Evolutionary conservation across 768 basidiomycete genomes (phyloP).

Genomic region (Pleurotus eryngii): DNA sequence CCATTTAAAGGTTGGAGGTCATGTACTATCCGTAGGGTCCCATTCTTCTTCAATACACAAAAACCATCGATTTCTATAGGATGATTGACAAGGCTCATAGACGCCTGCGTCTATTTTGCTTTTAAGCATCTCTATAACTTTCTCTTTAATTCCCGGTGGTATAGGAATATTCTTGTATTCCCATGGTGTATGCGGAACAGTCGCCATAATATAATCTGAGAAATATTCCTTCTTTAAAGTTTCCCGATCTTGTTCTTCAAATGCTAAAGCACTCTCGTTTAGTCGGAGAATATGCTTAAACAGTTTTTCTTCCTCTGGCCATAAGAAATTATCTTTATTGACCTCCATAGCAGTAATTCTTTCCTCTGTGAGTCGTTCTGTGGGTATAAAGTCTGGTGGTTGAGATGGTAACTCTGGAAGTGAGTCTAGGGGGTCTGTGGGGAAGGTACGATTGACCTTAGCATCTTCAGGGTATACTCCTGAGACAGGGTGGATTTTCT

Average conservation of each 20-base stretch:
- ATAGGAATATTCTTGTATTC: constrained; percentile 29
- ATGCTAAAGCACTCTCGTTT: constrained; percentile 22
- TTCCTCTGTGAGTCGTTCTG: constrained; percentile 3
- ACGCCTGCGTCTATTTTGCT: too few species aligned
- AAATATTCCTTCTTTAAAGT: constrained; percentile 18
- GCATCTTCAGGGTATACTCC: constrained; percentile 14
- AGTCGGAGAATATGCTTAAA: constrained; percentile 16
- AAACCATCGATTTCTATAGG: too few species aligned
- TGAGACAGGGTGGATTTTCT: constrained; percentile 20
- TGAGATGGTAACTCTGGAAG: constrained; percentile 15
- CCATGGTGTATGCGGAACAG: constrained; percentile 34
- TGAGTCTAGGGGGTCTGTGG: constrained; percentile 19
- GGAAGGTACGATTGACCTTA: constrained; percentile 8
- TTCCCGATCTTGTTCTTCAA: constrained; percentile 15
- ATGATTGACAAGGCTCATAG: too few species aligned
- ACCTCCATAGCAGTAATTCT: constrained; percentile 2
- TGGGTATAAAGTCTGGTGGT: constrained; percentile 20
- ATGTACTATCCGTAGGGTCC: too few species aligned
- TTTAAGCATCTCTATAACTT: constrained; percentile 25
- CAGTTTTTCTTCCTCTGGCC: constrained; percentile 19
- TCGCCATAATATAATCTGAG: constrained; percentile 25
- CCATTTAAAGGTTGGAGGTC: too few species aligned
- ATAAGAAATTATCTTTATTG: constrained; percentile 19
- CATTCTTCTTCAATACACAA: too few species aligned
- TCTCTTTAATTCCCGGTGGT: constrained; percentile 24